Conservation (phyloP, 768 basidiomycete species). For the Pholiota microspora region DNA sequence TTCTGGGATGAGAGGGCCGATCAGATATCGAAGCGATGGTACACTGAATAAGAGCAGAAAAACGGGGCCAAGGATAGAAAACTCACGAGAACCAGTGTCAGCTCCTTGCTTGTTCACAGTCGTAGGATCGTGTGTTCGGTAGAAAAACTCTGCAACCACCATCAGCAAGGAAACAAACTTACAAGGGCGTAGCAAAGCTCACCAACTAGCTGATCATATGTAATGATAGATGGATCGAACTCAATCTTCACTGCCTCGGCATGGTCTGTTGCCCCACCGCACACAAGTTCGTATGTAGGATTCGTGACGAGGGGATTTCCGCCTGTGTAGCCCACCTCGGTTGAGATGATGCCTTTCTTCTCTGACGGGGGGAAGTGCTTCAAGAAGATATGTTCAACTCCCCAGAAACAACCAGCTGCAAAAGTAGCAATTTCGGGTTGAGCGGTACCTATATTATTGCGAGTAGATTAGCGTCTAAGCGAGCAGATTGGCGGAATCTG, state of each 20-base stretch:
- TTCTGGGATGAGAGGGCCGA: too few species aligned
- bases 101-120: conserved; percentile 76
- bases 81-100: conserved; percentile 77
- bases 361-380: conserved; percentile 72
- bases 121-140: conserved; percentile 92
- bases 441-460: conserved; percentile 3
- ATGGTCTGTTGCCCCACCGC: conserved; percentile 78
- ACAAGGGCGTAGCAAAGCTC: conserved; percentile 26
- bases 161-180: neutral
- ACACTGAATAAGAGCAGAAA: neutral
- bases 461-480: neutral
- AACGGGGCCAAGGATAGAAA: neutral
- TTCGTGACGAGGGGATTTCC: conserved; percentile 51
- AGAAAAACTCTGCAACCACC: conserved; percentile 75
- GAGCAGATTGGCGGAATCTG: neutral
- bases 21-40: neutral
- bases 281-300: conserved; percentile 75
- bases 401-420: conserved; percentile 80
- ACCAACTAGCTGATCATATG: conserved; percentile 87
- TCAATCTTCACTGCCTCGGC: conserved; percentile 87
- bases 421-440: conserved; percentile 42
- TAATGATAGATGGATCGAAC: conserved; percentile 76
- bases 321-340: conserved; percentile 79
- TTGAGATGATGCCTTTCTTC: conserved; percentile 73
- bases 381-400: conserved; percentile 81